These are phyloP conservation scores for Cenchrus purpureus DNA, from an alignment of 176 grass and related monocot genomes.

Conservation along the genomic window DNA sequence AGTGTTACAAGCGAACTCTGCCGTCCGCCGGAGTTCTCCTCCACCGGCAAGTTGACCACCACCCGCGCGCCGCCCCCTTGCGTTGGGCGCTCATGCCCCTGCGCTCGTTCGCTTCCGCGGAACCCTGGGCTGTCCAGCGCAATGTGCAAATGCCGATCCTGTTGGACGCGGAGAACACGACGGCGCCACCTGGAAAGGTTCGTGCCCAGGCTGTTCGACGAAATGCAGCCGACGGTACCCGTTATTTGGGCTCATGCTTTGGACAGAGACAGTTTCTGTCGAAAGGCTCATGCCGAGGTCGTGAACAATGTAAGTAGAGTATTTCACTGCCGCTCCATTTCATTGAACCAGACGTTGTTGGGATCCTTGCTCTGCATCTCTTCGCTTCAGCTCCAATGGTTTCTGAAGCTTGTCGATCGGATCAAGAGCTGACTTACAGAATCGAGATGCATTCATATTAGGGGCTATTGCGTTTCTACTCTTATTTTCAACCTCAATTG, in stretches of 20 bases:
- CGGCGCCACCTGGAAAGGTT: background rate
- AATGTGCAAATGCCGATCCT: background rate
- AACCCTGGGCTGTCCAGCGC: background rate
- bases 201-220: background rate
- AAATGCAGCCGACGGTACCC: background rate
- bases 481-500: too few species aligned
- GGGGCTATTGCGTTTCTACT: too few species aligned
- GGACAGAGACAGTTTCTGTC: background rate
- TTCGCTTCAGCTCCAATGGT: background rate
- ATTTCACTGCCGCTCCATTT: background rate
- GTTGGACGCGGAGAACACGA: background rate
- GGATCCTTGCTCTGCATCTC: background rate
- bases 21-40: background rate
- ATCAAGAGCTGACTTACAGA: background rate
- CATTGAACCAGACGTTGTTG: background rate
- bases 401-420: background rate
- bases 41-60: background rate
- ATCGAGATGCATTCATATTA: background rate
- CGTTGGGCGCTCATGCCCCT: background rate
- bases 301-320: constrained; percentile 2
- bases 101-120: background rate
- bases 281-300: background rate
- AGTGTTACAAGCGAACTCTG: background rate
- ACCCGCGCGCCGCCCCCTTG: background rate
- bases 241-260: too few species aligned